A percentile compares a stretch with the other conserved stretches of the same genome.
Conservation (phyloP, 768 basidiomycete species). For the Trametes cingulata region DNA sequence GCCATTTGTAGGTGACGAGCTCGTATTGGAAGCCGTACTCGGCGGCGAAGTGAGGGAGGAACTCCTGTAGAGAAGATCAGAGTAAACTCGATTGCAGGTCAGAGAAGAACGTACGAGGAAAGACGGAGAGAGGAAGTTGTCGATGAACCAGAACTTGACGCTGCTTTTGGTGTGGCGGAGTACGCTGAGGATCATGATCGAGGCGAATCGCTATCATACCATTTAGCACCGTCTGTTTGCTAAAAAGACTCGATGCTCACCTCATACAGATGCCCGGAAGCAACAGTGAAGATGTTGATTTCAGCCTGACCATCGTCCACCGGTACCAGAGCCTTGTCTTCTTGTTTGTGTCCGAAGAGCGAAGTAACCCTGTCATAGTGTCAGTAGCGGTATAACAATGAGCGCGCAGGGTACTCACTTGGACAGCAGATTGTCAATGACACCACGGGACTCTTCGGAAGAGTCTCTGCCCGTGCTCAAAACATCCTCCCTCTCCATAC, state of each 20-base stretch:
- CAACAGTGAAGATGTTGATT: slow-evolving; percentile 99
- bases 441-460: slow-evolving; percentile 35
- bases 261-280: slow-evolving; percentile 95
- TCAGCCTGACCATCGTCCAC: slow-evolving; percentile 63
- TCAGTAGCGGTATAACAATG: slow-evolving; percentile 13
- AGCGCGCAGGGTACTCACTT: slow-evolving; percentile 41
- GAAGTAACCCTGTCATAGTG: slow-evolving; percentile 27
- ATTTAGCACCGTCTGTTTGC: no score
- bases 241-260: slow-evolving; percentile 48
- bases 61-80: slow-evolving; percentile 57
- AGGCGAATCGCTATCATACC: slow-evolving; percentile 88
- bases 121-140: slow-evolving; percentile 97
- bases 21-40: slow-evolving; percentile 96
- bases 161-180: slow-evolving; percentile 90
- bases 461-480: slow-evolving; percentile 45
- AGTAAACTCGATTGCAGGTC: not conserved
- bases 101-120: slow-evolving; percentile 67
- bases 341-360: slow-evolving; percentile 23
- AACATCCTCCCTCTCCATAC: slow-evolving; percentile 84
- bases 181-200: slow-evolving; percentile 98
- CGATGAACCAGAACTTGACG: slow-evolving; percentile 99
- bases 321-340: slow-evolving; percentile 20
- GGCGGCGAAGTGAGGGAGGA: slow-evolving; percentile 88
- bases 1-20: slow-evolving; percentile 99
- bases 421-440: slow-evolving; percentile 51